Evolutionary conservation across 2,329 filamentous ascomycete species (phyloP).

Genomic region (Colletotrichum spinosum): DNA sequence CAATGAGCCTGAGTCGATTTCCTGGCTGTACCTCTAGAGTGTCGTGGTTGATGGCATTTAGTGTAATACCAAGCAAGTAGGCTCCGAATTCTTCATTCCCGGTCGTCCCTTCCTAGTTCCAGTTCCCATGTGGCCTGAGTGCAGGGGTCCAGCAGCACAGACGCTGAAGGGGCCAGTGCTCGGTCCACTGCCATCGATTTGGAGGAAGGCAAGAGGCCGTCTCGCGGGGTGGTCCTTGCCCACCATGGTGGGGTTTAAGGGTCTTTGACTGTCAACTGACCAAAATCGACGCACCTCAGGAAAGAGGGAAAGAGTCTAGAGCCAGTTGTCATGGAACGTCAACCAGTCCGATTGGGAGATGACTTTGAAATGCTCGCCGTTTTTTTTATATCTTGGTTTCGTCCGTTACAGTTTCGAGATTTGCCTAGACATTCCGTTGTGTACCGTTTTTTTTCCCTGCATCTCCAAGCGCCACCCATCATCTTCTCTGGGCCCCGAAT

Average conservation of each 20-base stretch:
- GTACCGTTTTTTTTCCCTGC: too few relatives aligned
- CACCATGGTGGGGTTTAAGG: conserved; percentile 27
- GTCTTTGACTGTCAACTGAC: conserved; percentile 34
- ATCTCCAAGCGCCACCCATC: too few relatives aligned
- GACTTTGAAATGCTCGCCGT: background rate
- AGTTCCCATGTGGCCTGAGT: conserved; percentile 6
- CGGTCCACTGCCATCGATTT: conserved; percentile 8
- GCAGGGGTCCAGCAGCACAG: conserved; percentile 23
- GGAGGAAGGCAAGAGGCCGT: conserved; percentile 12
- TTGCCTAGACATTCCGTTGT: too few relatives aligned
- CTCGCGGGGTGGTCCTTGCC: conserved; percentile 10
- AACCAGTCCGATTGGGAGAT: background rate
- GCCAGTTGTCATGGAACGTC: conserved; percentile 1
- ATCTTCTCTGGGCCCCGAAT: too few relatives aligned
- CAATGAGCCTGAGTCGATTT: too few relatives aligned
- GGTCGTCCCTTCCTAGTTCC: conserved; percentile 2
- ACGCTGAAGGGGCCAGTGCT: background rate
- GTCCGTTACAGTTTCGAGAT: too few relatives aligned
- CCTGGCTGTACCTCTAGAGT: too few relatives aligned
- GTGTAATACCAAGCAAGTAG: background rate
- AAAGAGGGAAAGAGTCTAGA: too few relatives aligned
- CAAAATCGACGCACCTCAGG: conserved; percentile 20
- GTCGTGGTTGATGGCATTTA: too few relatives aligned
- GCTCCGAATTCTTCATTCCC: background rate
- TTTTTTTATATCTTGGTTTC: background rate